Evolutionary conservation across 148 eudicot species (phyloP).

Genomic region (Talinum fruticosum): DNA sequence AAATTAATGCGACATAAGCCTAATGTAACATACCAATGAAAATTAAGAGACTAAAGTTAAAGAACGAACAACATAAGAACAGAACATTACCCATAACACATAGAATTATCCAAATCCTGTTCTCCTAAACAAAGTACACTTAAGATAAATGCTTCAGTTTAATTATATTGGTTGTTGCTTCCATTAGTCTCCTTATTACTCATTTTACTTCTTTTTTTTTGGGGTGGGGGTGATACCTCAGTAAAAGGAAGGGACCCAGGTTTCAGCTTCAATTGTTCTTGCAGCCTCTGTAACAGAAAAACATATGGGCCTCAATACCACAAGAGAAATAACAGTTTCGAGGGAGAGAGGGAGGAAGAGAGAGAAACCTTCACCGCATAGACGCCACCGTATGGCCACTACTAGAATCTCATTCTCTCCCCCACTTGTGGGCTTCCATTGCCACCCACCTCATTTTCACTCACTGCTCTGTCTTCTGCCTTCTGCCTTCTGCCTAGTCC

Average conservation of each 20-base stretch:
- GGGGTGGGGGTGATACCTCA: constrained; percentile 44
- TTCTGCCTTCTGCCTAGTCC: not conserved
- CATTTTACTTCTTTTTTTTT: too few species aligned
- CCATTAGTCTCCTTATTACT: too few species aligned
- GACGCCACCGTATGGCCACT: too few species aligned
- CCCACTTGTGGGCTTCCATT: not conserved
- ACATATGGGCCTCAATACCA: not conserved
- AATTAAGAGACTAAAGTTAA: not conserved
- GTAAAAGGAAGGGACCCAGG: constrained; percentile 87
- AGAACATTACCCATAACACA: not conserved
- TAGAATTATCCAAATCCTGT: not conserved
- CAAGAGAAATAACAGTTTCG: too few species aligned
- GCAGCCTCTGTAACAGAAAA: constrained; percentile 53
- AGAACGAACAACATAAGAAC: not conserved
- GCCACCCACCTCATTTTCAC: not conserved
- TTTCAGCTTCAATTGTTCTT: constrained; percentile 59
- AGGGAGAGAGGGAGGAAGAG: too few species aligned
- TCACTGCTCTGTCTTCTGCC: not conserved
- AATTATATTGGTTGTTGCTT: too few species aligned
- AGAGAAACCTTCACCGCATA: too few species aligned
- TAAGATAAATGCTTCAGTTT: not conserved
- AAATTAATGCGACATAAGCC: not conserved
- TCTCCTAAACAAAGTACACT: not conserved
- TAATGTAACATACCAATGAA: not conserved
- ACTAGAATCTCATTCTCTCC: not conserved